Evolutionary conservation across 805 yeast species (phyloP).

Genomic region (Saccharomycopsis sp.): DNA sequence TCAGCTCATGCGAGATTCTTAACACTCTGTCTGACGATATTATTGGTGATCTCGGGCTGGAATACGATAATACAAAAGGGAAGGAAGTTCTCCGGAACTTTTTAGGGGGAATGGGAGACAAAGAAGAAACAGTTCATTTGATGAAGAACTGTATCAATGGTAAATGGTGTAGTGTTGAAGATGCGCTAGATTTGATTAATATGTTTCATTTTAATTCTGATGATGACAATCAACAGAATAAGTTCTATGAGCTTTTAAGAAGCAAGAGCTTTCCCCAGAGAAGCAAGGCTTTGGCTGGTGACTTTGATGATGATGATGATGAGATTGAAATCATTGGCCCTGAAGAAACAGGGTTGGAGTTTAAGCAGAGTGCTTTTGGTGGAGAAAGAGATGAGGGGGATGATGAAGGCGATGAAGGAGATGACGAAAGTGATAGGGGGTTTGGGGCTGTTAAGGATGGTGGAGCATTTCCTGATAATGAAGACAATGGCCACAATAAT

Average conservation of each 20-base stretch:
- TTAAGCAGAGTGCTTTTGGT: not conserved
- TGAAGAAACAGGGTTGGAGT: not conserved
- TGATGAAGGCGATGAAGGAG: not conserved
- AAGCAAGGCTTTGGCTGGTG: not conserved
- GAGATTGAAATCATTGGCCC: not conserved
- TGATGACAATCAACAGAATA: slow-evolving; percentile 4
- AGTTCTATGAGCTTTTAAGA: slow-evolving; percentile 3
- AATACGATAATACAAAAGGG: not conserved
- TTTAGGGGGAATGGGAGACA: slow-evolving; percentile 14
- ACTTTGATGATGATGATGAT: slow-evolving; percentile 1
- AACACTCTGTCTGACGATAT: not conserved
- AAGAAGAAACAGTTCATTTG: slow-evolving; percentile 4
- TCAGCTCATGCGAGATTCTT: not conserved
- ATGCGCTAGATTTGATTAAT: slow-evolving; percentile 22
- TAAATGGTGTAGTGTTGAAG: slow-evolving; percentile 25
- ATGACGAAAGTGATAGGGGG: not conserved
- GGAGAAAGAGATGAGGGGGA: not conserved
- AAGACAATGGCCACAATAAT: too few relatives aligned
- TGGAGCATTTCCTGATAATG: not conserved
- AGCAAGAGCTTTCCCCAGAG: not conserved
- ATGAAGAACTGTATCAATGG: slow-evolving; percentile 23
- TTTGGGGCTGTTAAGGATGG: not conserved
- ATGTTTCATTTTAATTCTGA: slow-evolving; percentile 8
- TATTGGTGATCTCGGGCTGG: not conserved
- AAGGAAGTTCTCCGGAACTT: slow-evolving; percentile 18